phyloP scores from a whole-genome alignment of 257 asterid genomes.

The Solanum clarkiae region DNA sequence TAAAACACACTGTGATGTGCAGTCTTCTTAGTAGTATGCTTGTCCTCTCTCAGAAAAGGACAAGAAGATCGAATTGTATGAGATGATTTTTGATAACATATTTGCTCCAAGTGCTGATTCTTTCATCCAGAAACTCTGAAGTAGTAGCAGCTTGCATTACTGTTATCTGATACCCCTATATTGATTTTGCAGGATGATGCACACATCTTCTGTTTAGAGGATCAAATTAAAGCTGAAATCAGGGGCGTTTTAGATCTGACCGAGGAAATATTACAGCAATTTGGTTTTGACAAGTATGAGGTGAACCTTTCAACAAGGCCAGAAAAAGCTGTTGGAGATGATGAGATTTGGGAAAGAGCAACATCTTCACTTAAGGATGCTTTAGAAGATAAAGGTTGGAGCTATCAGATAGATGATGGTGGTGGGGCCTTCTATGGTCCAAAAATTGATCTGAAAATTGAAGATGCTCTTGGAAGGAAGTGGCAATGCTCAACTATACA shows the following conservation, averaged over 20 bases:
- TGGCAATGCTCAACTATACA: conserved; percentile 99
- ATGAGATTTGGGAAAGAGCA: conserved; percentile 85
- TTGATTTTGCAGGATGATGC: conserved; percentile 75
- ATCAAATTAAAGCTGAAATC: conserved; percentile 88
- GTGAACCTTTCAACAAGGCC: conserved; percentile 97
- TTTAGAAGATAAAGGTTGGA: conserved; percentile 83
- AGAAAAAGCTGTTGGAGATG: conserved; percentile 77
- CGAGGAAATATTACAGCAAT: conserved; percentile 75
- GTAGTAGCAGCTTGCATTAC: neutral
- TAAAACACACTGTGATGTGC: neutral
- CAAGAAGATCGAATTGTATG: neutral
- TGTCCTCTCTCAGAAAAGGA: neutral
- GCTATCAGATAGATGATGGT: conserved; percentile 77
- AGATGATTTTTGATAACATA: neutral
- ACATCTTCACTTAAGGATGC: conserved; percentile 81
- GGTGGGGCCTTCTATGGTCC: conserved; percentile 99
- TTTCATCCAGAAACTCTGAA: neutral
- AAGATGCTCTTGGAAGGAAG: conserved; percentile 97
- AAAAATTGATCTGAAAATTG: conserved; percentile 91
- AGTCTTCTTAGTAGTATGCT: neutral
- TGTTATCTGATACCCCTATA: neutral
- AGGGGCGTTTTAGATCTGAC: conserved; percentile 89
- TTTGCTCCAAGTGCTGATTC: neutral
- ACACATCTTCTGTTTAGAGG: conserved; percentile 86
- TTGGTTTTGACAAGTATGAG: conserved; percentile 82